A percentile compares a stretch with the other conserved stretches of the same genome.
Evolutionary conservation across 1,139 yeast species (phyloP).

Genomic region (Magnusiomyces suaveolens): DNA sequence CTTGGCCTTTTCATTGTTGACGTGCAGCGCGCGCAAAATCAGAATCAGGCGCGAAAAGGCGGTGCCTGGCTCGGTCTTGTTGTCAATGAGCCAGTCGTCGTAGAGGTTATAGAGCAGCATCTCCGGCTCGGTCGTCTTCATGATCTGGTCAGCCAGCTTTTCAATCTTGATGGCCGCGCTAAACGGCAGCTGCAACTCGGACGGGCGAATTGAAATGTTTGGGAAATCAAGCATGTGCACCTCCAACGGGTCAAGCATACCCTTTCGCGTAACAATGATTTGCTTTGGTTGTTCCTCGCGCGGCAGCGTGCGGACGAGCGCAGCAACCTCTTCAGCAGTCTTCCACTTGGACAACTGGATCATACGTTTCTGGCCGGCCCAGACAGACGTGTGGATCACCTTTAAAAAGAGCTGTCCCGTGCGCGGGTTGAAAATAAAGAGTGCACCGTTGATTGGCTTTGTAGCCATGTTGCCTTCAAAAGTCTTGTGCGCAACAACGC

Average conservation of each 20-base stretch:
- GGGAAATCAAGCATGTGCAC: conserved; percentile 97
- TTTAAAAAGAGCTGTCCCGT: conserved; percentile 70
- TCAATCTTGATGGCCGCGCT: conserved; percentile 77
- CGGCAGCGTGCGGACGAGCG: conserved; percentile 78
- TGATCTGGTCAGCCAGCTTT: conserved; percentile 66
- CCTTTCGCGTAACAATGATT: conserved; percentile 79
- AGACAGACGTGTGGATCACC: conserved; percentile 85
- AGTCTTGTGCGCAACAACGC: conserved; percentile 89
- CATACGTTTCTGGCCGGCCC: conserved; percentile 95
- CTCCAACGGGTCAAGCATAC: conserved; percentile 88
- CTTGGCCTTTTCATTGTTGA: conserved; percentile 69
- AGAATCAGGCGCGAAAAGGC: conserved; percentile 85
- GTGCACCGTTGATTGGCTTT: conserved; percentile 88
- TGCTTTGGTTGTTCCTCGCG: conserved; percentile 93
- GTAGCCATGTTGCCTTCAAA: conserved; percentile 90
- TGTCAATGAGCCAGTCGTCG: conserved; percentile 73
- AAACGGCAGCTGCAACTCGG: conserved; percentile 85
- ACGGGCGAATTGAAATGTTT: conserved; percentile 77
- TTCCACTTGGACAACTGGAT: conserved; percentile 97
- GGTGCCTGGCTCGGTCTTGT: conserved; percentile 66
- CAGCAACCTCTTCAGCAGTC: conserved; percentile 96
- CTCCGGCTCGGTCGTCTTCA: conserved; percentile 84
- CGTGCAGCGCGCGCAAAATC: conserved; percentile 67
- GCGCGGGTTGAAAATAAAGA: conserved; percentile 80
- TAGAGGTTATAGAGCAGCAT: conserved; percentile 85